These are phyloP conservation scores for Leucocoprinus sp. DNA, from an alignment of 768 basidiomycete species.

Conservation along the genomic window DNA sequence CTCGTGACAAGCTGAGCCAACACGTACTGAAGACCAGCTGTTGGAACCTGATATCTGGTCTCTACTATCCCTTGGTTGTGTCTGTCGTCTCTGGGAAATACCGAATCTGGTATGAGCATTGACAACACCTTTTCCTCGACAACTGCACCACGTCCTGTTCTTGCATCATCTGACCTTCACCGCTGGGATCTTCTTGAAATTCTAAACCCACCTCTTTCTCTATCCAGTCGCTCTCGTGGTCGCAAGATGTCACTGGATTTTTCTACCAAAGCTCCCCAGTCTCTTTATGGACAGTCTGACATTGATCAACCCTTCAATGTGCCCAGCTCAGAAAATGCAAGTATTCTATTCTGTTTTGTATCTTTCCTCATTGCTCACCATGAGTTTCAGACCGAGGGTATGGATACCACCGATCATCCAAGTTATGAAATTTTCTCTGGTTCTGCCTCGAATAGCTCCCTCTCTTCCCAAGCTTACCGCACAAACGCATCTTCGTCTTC, in stretches of 20 bases:
- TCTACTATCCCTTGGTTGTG: slow-evolving; percentile 6
- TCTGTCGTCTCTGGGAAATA: slow-evolving; percentile 18
- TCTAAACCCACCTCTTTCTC: slow-evolving; percentile 29
- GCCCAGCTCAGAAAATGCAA: slow-evolving; percentile 32
- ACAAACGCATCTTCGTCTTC: slow-evolving; percentile 67
- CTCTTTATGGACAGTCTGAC: slow-evolving; percentile 46
- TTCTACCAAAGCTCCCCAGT: slow-evolving; percentile 28
- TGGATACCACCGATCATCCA: slow-evolving; percentile 47
- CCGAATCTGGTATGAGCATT: slow-evolving; percentile 35
- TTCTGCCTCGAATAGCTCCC: slow-evolving; percentile 30
- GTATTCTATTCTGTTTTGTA: slow-evolving; percentile 23
- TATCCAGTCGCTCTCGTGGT: slow-evolving; percentile 21
- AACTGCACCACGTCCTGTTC: slow-evolving; percentile 28
- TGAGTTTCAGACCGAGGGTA: slow-evolving; percentile 37
- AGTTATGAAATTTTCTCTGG: slow-evolving; percentile 60
- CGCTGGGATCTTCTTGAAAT: slow-evolving; percentile 37
- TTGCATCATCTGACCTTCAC: slow-evolving; percentile 24
- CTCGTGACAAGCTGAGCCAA: neutral
- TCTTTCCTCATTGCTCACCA: slow-evolving; percentile 20
- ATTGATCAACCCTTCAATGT: slow-evolving; percentile 46
- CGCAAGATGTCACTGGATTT: slow-evolving; percentile 52
- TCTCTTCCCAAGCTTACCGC: slow-evolving; percentile 56
- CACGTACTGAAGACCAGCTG: neutral
- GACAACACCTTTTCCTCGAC: slow-evolving; percentile 21
- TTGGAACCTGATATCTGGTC: slow-evolving; percentile 2